Percentiles rank a stretch among this genome's conserved stretches.
phyloP scores from a whole-genome alignment of 1,139 yeast species.

The Yamadazyma oceani region DNA sequence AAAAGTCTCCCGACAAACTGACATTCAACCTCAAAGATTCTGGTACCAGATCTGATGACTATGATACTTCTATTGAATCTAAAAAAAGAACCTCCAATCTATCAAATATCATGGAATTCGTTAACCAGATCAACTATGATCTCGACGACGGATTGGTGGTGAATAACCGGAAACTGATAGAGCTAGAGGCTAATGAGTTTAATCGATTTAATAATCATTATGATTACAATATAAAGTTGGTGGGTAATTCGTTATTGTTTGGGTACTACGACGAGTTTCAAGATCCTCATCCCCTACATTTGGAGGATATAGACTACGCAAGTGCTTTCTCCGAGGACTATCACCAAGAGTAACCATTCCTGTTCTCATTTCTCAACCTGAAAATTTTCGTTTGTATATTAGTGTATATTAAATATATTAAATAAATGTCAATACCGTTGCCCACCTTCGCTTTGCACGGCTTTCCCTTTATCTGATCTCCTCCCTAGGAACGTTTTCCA shows the following conservation, averaged over 20 bases:
- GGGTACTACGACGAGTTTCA: conserved; percentile 10
- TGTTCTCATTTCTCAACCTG: not conserved
- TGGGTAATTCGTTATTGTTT: conserved; percentile 9
- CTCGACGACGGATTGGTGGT: conserved; percentile 4
- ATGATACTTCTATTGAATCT: conserved; percentile 1
- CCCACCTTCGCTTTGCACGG: too few relatives aligned
- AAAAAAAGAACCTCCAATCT: conserved; percentile 14
- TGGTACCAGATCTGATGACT: not conserved
- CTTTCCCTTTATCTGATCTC: too few relatives aligned
- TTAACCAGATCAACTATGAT: conserved; percentile 14
- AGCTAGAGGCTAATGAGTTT: conserved; percentile 4
- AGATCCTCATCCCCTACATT: conserved; percentile 5
- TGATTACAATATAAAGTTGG: conserved; percentile 10
- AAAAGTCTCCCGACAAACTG: not conserved
- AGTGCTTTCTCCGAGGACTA: conserved; percentile 3
- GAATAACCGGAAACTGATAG: conserved; percentile 3
- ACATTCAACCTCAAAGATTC: not conserved
- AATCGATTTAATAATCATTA: conserved; percentile 7
- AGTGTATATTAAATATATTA: conserved; percentile 10
- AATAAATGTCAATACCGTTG: too few relatives aligned
- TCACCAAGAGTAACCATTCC: not conserved
- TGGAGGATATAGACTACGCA: conserved; percentile 14
- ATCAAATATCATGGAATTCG: conserved; percentile 15
- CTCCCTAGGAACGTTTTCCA: too few relatives aligned
- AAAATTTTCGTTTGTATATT: conserved; percentile 7